A percentile compares a stretch with the other conserved stretches of the same genome.
Conservation (phyloP, 352 stramenopile genomes). For the Elongisporangium undulatum region DNA sequence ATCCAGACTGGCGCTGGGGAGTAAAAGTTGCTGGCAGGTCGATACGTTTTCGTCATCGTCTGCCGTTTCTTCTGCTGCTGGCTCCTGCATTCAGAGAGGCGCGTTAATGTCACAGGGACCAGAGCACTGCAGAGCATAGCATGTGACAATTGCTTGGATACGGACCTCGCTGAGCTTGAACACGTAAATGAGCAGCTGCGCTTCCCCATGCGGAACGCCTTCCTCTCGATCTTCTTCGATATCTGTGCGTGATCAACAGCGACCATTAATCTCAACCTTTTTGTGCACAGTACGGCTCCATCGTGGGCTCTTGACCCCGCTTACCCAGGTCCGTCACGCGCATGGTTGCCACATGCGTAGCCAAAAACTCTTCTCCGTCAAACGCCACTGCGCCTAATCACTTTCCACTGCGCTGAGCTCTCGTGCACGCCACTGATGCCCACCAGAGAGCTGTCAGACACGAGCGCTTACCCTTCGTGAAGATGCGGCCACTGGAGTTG, state of each 20-base stretch:
- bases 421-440: too few relatives aligned
- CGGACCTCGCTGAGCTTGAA: slow-evolving; percentile 69
- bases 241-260: neutral
- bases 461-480: slow-evolving; percentile 19
- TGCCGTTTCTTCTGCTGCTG: slow-evolving; percentile 58
- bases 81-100: slow-evolving; percentile 30
- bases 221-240: neutral
- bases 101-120: neutral
- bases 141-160: neutral
- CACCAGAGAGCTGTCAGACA: too few relatives aligned
- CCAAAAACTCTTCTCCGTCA: too few relatives aligned
- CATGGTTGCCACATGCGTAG: too few relatives aligned
- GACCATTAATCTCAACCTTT: too few relatives aligned
- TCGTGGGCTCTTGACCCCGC: too few relatives aligned
- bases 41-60: slow-evolving; percentile 79
- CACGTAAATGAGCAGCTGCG: slow-evolving; percentile 54
- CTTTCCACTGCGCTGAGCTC: too few relatives aligned
- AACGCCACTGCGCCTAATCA: too few relatives aligned
- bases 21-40: slow-evolving; percentile 69
- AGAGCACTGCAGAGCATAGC: neutral
- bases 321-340: too few relatives aligned
- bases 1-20: slow-evolving; percentile 65
- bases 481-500: slow-evolving; percentile 16
- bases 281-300: too few relatives aligned
- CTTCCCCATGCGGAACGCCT: slow-evolving; percentile 22